phyloP scores from a whole-genome alignment of 2,329 filamentous ascomycete genomes.

The Xylariaceae sp. region DNA sequence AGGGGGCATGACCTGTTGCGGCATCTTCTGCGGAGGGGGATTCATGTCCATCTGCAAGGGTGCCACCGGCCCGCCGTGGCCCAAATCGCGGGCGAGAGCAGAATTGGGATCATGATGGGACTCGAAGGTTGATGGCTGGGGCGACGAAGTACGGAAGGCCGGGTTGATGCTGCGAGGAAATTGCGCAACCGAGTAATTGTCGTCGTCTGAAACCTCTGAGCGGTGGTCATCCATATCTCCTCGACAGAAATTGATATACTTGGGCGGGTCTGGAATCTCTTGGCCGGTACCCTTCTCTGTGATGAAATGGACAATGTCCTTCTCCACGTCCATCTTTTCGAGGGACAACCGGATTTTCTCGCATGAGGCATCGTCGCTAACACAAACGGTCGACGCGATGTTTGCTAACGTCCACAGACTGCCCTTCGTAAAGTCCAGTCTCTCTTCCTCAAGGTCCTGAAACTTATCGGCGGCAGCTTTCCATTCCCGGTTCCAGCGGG shows the following conservation, averaged over 20 bases:
- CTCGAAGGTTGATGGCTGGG: conserved; percentile 88
- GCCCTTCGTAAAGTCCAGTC: conserved; percentile 95
- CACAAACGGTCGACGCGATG: conserved; percentile 93
- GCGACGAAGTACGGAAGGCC: conserved; percentile 91
- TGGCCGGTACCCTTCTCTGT: conserved; percentile 86
- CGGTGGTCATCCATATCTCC: conserved; percentile 78
- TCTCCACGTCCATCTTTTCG: conserved; percentile 95
- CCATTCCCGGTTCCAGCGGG: conserved; percentile 97
- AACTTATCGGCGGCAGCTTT: conserved; percentile 98
- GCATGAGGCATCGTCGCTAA: conserved; percentile 93
- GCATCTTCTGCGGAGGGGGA: conserved; percentile 50
- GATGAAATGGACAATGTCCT: conserved; percentile 89
- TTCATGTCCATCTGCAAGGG: conserved; percentile 50
- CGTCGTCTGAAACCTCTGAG: conserved; percentile 76
- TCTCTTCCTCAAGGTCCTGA: conserved; percentile 96
- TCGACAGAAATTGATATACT: conserved; percentile 98
- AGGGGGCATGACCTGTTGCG: conserved; percentile 7
- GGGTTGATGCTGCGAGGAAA: conserved; percentile 95
- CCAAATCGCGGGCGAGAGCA: conserved; percentile 66
- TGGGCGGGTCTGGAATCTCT: conserved; percentile 94
- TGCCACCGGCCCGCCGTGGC: conserved; percentile 50
- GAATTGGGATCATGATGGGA: conserved; percentile 87
- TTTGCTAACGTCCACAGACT: conserved; percentile 98
- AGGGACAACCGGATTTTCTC: conserved; percentile 93
- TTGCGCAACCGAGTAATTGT: conserved; percentile 89